These are phyloP conservation scores for Salvia sclarea DNA, from an alignment of 305 asterid genomes.

Conservation along the genomic window DNA sequence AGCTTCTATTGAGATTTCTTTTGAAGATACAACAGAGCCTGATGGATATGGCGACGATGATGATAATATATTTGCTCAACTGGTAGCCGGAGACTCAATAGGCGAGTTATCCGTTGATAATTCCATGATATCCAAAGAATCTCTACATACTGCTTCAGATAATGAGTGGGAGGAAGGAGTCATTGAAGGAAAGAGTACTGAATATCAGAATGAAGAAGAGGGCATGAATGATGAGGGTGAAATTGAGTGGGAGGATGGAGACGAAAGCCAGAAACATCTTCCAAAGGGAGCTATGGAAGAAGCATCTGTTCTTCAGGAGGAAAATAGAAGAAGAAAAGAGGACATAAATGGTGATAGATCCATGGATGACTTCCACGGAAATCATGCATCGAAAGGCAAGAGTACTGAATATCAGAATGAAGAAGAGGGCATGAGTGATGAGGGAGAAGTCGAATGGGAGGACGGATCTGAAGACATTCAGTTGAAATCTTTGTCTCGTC, in stretches of 20 bases:
- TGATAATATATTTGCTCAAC: slow-evolving; percentile 66
- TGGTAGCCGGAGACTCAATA: slow-evolving; percentile 72
- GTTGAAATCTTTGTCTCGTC: slow-evolving; percentile 37
- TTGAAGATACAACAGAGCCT: slow-evolving; percentile 52
- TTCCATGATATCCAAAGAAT: slow-evolving; percentile 40
- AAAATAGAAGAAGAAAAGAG: slow-evolving; percentile 73
- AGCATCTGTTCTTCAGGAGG: slow-evolving; percentile 79
- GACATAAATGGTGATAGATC: slow-evolving; percentile 40
- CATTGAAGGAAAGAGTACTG: slow-evolving; percentile 41
- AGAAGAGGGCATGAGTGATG: slow-evolving; percentile 44
- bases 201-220: slow-evolving; percentile 38
- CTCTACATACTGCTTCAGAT: slow-evolving; percentile 56
- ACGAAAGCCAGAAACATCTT: slow-evolving; percentile 39
- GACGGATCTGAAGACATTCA: slow-evolving; percentile 52
- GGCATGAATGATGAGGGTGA: slow-evolving; percentile 50
- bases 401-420: slow-evolving; percentile 29
- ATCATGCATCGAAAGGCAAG: slow-evolving; percentile 35
- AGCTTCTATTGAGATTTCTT: slow-evolving; percentile 74
- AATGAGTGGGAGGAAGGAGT: slow-evolving; percentile 78
- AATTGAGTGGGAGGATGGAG: slow-evolving; percentile 84
- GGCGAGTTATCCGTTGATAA: slow-evolving; percentile 47
- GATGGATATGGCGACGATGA: slow-evolving; percentile 46
- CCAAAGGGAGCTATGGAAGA: slow-evolving; percentile 71
- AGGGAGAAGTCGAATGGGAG: slow-evolving; percentile 74
- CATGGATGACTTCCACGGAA: slow-evolving; percentile 34